Percentiles rank a stretch among this genome's conserved stretches.
Evolutionary conservation across 192 early-diverging fungal species (phyloP).

Genomic region (Paraglomus occultum): DNA sequence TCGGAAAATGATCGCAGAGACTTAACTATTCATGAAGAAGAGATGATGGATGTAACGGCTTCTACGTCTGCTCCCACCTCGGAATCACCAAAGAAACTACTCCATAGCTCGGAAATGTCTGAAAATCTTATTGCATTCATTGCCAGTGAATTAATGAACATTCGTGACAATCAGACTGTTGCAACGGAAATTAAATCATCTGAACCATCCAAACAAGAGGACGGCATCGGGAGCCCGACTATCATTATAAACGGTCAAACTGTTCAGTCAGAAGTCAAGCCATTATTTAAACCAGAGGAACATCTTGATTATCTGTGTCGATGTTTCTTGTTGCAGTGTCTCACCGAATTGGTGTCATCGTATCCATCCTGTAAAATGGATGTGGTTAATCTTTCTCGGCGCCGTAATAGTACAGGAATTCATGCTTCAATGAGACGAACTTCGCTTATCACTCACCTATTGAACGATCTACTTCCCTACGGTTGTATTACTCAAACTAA

Average conservation of each 20-base stretch:
- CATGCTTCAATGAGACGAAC: slow-evolving; percentile 41
- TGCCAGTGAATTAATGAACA: slow-evolving; percentile 50
- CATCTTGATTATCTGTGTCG: slow-evolving; percentile 37
- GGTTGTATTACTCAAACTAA: slow-evolving; percentile 40
- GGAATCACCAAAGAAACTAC: slow-evolving; percentile 41
- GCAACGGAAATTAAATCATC: background rate
- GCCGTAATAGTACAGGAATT: slow-evolving; percentile 34
- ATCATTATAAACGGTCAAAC: background rate
- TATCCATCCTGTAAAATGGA: slow-evolving; percentile 81
- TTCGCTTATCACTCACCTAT: slow-evolving; percentile 56
- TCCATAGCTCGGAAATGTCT: slow-evolving; percentile 41
- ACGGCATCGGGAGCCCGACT: background rate
- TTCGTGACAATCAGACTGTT: slow-evolving; percentile 13
- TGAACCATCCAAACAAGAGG: background rate
- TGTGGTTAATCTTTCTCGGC: slow-evolving; percentile 57
- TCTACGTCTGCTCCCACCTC: slow-evolving; percentile 24
- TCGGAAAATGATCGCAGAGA: slow-evolving; percentile 20
- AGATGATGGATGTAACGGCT: slow-evolving; percentile 28
- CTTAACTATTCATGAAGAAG: slow-evolving; percentile 28
- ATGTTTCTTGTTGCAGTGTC: slow-evolving; percentile 80
- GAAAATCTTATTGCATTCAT: slow-evolving; percentile 56
- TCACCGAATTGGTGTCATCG: slow-evolving; percentile 84
- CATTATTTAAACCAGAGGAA: slow-evolving; percentile 27
- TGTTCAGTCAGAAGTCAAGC: slow-evolving; percentile 13
- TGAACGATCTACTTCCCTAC: slow-evolving; percentile 69